phyloP scores from a whole-genome alignment of 176 grass and related monocot genomes.

The Carex pumila region DNA sequence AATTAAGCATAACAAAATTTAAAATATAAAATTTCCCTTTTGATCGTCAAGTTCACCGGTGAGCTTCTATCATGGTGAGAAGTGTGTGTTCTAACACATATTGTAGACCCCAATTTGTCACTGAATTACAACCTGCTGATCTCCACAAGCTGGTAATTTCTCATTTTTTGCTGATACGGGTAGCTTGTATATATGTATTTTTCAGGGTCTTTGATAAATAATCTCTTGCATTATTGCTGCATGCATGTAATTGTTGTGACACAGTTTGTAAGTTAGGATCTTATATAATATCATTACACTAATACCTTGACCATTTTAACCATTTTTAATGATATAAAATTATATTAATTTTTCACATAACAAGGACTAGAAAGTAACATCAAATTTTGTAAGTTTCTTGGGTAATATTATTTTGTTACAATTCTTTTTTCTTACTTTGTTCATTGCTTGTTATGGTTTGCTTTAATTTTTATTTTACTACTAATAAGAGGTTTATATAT shows the following conservation, averaged over 20 bases:
- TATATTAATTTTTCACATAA: background rate
- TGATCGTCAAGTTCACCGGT: background rate
- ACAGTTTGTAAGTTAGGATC: background rate
- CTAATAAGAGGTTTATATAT: too few relatives aligned
- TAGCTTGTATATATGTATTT: background rate
- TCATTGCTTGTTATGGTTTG: background rate
- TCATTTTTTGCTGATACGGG: background rate
- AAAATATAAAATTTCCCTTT: background rate
- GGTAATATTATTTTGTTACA: background rate
- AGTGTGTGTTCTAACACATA: background rate
- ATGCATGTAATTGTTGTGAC: background rate
- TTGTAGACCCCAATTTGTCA: slow-evolving; percentile 1
- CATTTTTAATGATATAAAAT: too few relatives aligned
- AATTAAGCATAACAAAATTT: background rate
- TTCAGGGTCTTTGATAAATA: background rate
- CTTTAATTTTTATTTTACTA: background rate
- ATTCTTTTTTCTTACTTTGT: background rate
- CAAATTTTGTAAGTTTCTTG: background rate
- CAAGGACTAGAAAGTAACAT: background rate
- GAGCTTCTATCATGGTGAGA: background rate
- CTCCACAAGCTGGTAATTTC: background rate
- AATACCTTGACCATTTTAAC: background rate
- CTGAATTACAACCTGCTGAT: background rate
- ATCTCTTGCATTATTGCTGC: background rate
- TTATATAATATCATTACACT: background rate